Percentiles rank a stretch among this genome's conserved stretches.
Evolutionary conservation across 2,329 filamentous ascomycete genomes (phyloP).

Genomic region (Fusarium nodosum): DNA sequence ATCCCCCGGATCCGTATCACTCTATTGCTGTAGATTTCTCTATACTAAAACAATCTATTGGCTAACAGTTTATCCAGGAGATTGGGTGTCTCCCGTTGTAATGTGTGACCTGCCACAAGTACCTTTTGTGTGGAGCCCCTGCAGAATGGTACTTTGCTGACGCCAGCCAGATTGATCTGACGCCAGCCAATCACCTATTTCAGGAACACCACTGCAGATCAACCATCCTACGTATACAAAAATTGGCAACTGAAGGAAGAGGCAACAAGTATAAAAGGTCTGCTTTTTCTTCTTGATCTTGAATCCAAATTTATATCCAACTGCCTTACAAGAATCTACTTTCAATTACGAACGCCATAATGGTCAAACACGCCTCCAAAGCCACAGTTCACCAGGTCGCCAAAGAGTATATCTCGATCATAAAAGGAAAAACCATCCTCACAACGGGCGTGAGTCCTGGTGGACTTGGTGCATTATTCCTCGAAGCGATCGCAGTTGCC

Average conservation of each 20-base stretch:
- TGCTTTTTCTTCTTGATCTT: neutral
- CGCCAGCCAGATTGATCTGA: slow-evolving; percentile 12
- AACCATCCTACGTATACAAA: neutral
- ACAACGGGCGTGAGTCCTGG: slow-evolving; percentile 21
- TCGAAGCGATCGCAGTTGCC: slow-evolving; percentile 7
- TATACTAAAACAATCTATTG: neutral
- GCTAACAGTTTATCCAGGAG: neutral
- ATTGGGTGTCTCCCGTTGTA: neutral
- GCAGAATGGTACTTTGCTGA: slow-evolving; percentile 1
- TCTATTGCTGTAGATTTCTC: neutral
- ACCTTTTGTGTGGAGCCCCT: neutral
- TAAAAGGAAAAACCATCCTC: slow-evolving; percentile 21
- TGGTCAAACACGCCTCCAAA: slow-evolving; percentile 9
- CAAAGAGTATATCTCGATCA: slow-evolving; percentile 10
- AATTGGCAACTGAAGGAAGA: neutral
- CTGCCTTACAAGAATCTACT: no score
- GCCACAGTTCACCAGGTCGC: slow-evolving; percentile 13
- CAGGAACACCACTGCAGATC: neutral
- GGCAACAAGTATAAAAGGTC: neutral
- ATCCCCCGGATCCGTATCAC: neutral
- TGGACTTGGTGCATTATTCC: slow-evolving; percentile 13
- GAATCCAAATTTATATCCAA: no score
- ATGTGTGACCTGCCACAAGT: neutral
- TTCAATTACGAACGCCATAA: neutral
- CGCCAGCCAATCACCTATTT: slow-evolving; percentile 1